Percentiles rank a stretch among this genome's conserved stretches.
phyloP scores from a whole-genome alignment of 2,329 filamentous ascomycete species.

The Pseudophaeomoniella oleicola region DNA sequence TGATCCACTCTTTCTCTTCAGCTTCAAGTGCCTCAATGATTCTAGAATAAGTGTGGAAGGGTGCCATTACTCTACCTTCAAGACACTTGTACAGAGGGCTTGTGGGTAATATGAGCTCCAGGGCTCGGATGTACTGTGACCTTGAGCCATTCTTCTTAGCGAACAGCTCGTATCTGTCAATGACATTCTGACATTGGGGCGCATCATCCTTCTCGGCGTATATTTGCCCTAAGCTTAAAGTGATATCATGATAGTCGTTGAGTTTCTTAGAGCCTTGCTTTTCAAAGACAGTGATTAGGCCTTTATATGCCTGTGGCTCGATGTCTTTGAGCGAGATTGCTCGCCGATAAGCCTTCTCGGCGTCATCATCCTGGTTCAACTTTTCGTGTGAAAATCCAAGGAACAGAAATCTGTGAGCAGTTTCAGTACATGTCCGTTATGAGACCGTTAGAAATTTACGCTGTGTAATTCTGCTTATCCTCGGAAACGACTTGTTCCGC shows the following conservation, averaged over 20 bases:
- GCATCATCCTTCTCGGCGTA: slow-evolving; percentile 51
- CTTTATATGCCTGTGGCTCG: slow-evolving; percentile 82
- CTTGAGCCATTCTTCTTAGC: slow-evolving; percentile 58
- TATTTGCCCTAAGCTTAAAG: slow-evolving; percentile 58
- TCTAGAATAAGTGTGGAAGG: slow-evolving; percentile 64
- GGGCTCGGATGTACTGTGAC: slow-evolving; percentile 58
- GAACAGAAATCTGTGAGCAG: slow-evolving; percentile 55
- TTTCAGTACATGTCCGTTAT: slow-evolving; percentile 6
- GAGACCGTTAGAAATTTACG: slow-evolving; percentile 32
- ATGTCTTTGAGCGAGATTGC: slow-evolving; percentile 58
- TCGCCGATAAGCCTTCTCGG: slow-evolving; percentile 60
- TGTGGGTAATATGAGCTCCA: slow-evolving; percentile 63
- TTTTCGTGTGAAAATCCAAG: slow-evolving; percentile 75
- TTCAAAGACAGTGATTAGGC: slow-evolving; percentile 73
- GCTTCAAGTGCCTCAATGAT: slow-evolving; percentile 72
- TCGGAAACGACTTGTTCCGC: slow-evolving; percentile 54
- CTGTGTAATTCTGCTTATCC: slow-evolving; percentile 71
- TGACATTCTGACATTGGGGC: slow-evolving; percentile 43
- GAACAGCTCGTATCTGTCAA: slow-evolving; percentile 68
- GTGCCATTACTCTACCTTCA: slow-evolving; percentile 69
- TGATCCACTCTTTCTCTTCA: slow-evolving; percentile 80
- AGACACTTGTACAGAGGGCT: slow-evolving; percentile 69
- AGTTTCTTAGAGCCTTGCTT: slow-evolving; percentile 56
- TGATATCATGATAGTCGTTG: slow-evolving; percentile 58
- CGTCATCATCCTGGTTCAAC: slow-evolving; percentile 52